Base-by-base conservation (phyloP, 1,284 basidiomycete genomes). In the Singerocomus inundabilis region DNA sequence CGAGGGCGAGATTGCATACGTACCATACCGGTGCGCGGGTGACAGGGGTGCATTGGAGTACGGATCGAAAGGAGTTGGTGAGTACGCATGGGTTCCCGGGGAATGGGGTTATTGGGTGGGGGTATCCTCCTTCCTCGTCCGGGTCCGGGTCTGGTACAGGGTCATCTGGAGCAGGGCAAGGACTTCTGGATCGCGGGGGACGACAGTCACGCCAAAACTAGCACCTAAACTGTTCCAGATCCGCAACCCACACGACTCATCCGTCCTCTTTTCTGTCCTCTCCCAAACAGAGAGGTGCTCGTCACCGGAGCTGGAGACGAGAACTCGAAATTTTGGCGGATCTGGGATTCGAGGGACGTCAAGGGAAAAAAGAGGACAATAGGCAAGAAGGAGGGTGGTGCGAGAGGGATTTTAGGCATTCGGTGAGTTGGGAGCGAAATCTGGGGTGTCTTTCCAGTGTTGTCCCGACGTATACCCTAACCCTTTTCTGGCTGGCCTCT, bases 41-140 rank as follows among this genome's bases (percentile, higher is more conserved):
- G 52, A 98, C 95, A 1, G 93, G 91, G 1, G 76, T 98, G 38
- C 83, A 92, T 57, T 99, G 91, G 83, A 85, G 91, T 1, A 84
- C 87, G 10, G 88, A 96, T 69, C 80, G 85, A 53, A 95, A 97
- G 61, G 97, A 99, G 67, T 76, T 99, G 48, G 70, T 98, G 13
- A 90, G 88, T 18, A 97, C 95, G 0, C 96, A 99, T 66, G 96
- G 97, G 0, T 95, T 91, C 68, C 94, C 94, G 1, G 84, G 85
- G 39, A 85, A 88, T 62, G 78, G 80, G 13, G 72, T 88, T 60
- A 78, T 84, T 70, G 70, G 88, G 8, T 85, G 87, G 64, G 75
- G 77, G 0, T 88, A 87, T 61, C 85, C 84, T 0, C 77, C 77
- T 16, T 72, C 94, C 68, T 79, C 85, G 12, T 28, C 88, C 48